Evolutionary conservation across 2,329 filamentous ascomycete species (phyloP), one percentile per base, ranked within the genome.

Genomic region (Cyphellophora attinorum): DNA sequence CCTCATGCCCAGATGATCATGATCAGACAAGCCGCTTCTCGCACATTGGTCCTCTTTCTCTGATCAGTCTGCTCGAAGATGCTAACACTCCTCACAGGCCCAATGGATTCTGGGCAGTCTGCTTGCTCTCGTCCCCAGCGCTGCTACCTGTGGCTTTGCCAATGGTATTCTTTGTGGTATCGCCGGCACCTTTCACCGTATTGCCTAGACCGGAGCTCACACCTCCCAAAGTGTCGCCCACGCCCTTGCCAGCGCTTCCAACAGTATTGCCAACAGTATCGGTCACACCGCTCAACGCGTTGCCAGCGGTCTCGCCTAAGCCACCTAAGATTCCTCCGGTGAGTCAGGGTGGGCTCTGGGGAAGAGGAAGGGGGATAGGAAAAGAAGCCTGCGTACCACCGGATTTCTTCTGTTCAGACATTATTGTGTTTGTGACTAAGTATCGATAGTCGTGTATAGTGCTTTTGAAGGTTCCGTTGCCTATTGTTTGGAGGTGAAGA

Each of bases 251-350:
- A 10, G 44, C 46, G 23, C 46, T 44, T 19, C 49, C 47, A 19
- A 48, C 46, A 4, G 50, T 48, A 29, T 49, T 51, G 19, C 56
- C 56, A 8, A 57, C 55, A 3, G 56, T 58, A 34, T 50, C 51
- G 12, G 54, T 53, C 4, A 58, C 36, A 13, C 53, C 51, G 8
- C 50, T 41, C 13, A 55, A 50, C 4, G 47, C 40, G 18, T 18
- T 29, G 15, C 52, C 52, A 3, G 49, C 19, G 5, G 53, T 54
- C 42, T 48, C 48, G 25, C 52, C 54, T 12, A 53, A 44, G 37
- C 54, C 54, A 32, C 49, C 47, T 11, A 44, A 28, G 28, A 48
- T 18, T 32, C 21, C 21, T 25, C 21, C 8, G 21, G 21, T n/a
- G n/a, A 25, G 21, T 25, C 21, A 25, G 21, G 8, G n/a, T 25